These are phyloP conservation scores for Coelastrella sp. DNA, from an alignment of 139 green algal species.

Conservation along the genomic window DNA sequence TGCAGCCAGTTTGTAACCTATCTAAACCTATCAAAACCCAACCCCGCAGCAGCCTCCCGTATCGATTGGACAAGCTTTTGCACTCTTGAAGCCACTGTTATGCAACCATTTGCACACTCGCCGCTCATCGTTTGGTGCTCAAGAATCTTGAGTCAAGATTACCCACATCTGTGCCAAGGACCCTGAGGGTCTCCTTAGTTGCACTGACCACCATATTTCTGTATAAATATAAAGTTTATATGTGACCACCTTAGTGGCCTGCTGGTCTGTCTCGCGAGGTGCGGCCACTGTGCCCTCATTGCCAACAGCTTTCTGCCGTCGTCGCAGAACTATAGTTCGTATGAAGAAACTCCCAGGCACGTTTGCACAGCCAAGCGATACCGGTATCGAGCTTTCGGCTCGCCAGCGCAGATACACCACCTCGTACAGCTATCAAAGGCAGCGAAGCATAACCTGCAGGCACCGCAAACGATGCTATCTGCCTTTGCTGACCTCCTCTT, in stretches of 20 bases:
- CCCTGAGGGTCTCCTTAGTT: neutral
- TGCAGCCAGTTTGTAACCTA: slow-evolving; percentile 4
- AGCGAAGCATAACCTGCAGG: neutral
- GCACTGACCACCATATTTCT: too few species aligned
- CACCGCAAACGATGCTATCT: neutral
- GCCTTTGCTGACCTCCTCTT: neutral
- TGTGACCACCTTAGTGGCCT: neutral
- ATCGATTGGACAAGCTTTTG: neutral
- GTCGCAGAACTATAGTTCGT: neutral
- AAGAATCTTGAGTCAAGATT: neutral
- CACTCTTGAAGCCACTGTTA: neutral
- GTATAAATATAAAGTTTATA: neutral
- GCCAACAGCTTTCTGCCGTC: neutral
- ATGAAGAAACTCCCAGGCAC: neutral
- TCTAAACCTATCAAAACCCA: neutral
- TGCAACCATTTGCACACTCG: neutral
- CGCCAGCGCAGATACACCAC: neutral
- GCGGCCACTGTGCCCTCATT: neutral
- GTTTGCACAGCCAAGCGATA: neutral
- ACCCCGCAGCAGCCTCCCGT: neutral
- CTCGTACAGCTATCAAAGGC: neutral
- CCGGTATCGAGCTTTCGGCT: neutral
- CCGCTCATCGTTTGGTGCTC: neutral
- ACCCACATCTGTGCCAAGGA: neutral
- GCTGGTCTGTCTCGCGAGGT: neutral